A percentile compares a stretch with the other conserved stretches of the same genome.
Conservation (phyloP, 306 rosid genomes). For the Cyamopsis tetragonoloba region DNA sequence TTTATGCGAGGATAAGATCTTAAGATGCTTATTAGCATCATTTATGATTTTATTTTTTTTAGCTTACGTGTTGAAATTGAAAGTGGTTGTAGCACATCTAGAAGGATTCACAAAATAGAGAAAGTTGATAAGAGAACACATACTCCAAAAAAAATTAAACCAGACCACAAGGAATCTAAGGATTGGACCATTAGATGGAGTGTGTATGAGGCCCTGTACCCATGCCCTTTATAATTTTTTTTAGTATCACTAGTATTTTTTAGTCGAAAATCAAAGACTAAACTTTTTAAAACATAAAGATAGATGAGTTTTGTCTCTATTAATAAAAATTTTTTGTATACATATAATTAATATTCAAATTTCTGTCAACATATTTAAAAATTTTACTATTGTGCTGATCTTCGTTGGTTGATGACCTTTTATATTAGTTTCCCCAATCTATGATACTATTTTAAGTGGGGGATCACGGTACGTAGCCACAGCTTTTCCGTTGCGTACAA, state of each 20-base stretch:
- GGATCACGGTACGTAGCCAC: background rate
- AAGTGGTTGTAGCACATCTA: background rate
- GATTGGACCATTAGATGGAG: background rate
- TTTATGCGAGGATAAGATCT: conserved; percentile 22
- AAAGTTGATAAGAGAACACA: background rate
- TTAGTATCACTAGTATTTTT: too few species aligned
- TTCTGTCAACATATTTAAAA: too few species aligned
- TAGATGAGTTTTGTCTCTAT: too few species aligned
- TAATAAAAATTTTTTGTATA: too few species aligned
- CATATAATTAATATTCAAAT: too few species aligned
- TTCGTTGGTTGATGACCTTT: too few species aligned
- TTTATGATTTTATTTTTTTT: background rate
- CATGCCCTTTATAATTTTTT: too few species aligned
- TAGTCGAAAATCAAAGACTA: too few species aligned
- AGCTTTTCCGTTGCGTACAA: background rate
- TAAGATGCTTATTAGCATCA: background rate
- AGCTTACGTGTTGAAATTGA: background rate
- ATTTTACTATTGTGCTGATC: too few species aligned
- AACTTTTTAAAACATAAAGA: too few species aligned
- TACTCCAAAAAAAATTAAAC: background rate
- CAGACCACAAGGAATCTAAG: background rate
- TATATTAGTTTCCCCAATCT: background rate
- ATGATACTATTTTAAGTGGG: background rate
- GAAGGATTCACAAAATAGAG: background rate
- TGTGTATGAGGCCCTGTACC: background rate